Conservation (phyloP, 495 filamentous ascomycete species). For the Penicillium arizonense region DNA sequence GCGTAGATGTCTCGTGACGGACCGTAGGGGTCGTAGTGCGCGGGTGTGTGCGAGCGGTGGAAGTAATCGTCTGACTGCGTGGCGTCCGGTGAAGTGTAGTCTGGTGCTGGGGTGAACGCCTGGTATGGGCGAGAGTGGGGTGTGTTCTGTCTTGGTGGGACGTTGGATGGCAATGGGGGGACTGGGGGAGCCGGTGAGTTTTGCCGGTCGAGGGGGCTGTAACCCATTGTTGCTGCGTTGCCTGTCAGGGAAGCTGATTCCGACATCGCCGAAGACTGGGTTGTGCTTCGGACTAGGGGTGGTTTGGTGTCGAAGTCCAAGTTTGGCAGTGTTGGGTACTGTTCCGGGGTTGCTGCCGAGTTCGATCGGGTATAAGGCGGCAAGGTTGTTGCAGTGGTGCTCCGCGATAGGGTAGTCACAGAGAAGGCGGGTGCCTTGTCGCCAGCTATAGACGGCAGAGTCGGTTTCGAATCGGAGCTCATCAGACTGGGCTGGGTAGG, state of each 20-base stretch:
- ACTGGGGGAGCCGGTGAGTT: conserved; percentile 18
- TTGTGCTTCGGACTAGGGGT: conserved; percentile 18
- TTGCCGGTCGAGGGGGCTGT: conserved; percentile 22
- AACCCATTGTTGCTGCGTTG: conserved; percentile 23
- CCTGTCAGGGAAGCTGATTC: conserved; percentile 22
- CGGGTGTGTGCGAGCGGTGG: neutral
- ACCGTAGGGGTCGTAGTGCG: conserved; percentile 7
- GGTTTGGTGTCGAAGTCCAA: conserved; percentile 24
- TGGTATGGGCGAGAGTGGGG: conserved; percentile 12
- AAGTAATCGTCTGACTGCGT: conserved; percentile 7
- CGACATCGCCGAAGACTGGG: conserved; percentile 23
- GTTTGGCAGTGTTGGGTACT: conserved; percentile 23
- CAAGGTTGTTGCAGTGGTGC: conserved; percentile 65
- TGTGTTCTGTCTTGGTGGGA: conserved; percentile 9
- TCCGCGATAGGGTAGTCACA: conserved; percentile 61
- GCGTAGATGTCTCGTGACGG: neutral
- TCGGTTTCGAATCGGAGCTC: conserved; percentile 59
- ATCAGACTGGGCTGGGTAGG: conserved; percentile 50
- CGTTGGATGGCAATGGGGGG: conserved; percentile 17
- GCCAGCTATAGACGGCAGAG: conserved; percentile 58
- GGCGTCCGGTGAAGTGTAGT: conserved; percentile 10
- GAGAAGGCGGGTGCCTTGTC: conserved; percentile 50
- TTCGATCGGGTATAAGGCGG: conserved; percentile 38
- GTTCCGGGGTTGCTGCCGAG: conserved; percentile 7
- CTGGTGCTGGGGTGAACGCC: conserved; percentile 10